Conservation (phyloP, 2,329 filamentous ascomycete genomes). For the Lachnum nothofagi region DNA sequence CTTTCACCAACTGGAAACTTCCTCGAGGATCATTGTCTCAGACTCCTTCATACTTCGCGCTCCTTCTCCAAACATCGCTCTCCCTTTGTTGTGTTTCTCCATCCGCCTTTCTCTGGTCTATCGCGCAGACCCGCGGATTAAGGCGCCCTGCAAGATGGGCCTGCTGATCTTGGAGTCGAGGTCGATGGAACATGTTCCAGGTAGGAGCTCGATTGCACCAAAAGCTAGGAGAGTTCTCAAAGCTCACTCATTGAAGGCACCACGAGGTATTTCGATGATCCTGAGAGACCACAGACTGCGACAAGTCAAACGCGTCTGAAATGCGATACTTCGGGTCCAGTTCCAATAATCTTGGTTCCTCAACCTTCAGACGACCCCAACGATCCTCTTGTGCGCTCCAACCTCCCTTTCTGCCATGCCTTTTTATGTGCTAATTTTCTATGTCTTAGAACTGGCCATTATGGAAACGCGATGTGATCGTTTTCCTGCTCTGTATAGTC, state of each 20-base stretch:
- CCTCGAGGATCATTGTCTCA: too few species aligned
- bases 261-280: constrained; percentile 60
- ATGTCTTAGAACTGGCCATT: constrained; percentile 69
- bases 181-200: constrained; percentile 65
- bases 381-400: constrained; percentile 63
- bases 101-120: too few species aligned
- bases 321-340: constrained; percentile 61
- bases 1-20: too few species aligned
- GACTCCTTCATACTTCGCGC: neutral
- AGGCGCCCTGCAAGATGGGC: constrained; percentile 17
- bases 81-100: too few species aligned
- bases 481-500: constrained; percentile 69
- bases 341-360: constrained; percentile 76
- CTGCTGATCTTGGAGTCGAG: constrained; percentile 69
- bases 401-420: constrained; percentile 9
- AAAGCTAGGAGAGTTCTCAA: neutral
- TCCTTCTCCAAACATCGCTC: neutral
- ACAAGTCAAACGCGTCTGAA: constrained; percentile 53
- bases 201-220: constrained; percentile 40
- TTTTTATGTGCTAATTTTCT: constrained; percentile 10
- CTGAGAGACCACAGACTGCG: constrained; percentile 42
- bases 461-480: constrained; percentile 78
- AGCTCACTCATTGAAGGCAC: constrained; percentile 42
- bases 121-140: neutral
- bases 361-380: constrained; percentile 89